Evolutionary conservation across 108 stramenopile genomes (phyloP).

Genomic region (Seminavis robusta): DNA sequence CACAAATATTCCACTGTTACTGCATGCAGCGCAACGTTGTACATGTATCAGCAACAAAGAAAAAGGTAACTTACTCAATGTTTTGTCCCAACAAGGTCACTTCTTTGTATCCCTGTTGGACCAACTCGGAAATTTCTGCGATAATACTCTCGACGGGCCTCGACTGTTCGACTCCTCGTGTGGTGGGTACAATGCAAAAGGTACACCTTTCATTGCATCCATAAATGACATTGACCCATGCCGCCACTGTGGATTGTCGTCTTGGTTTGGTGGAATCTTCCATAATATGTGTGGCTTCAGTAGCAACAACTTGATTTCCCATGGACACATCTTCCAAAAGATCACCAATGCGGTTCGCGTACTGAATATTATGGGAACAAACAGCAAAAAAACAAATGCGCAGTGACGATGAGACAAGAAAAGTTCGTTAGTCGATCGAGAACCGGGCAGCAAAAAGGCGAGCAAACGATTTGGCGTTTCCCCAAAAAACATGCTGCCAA

Average conservation of each 20-base stretch:
- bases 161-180: slow-evolving; percentile 94
- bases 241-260: slow-evolving; percentile 70
- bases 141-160: slow-evolving; percentile 88
- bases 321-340: slow-evolving; percentile 90
- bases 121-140: slow-evolving; percentile 83
- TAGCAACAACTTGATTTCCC: slow-evolving; percentile 94
- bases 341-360: slow-evolving; percentile 94
- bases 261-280: slow-evolving; percentile 93
- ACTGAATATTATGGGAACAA: too few species aligned
- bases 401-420: too few species aligned
- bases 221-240: slow-evolving; percentile 96
- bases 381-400: too few species aligned
- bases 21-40: background rate
- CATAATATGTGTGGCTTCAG: slow-evolving; percentile 92
- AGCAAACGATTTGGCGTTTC: too few species aligned
- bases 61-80: slow-evolving; percentile 66
- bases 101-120: slow-evolving; percentile 86
- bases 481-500: too few species aligned
- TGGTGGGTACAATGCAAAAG: slow-evolving; percentile 96
- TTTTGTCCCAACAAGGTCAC: slow-evolving; percentile 97
- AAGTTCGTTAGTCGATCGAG: too few species aligned
- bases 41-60: too few species aligned
- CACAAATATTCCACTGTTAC: background rate
- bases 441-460: too few species aligned
- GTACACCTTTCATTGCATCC: slow-evolving; percentile 98